phyloP scores from a whole-genome alignment of 257 asterid species.

The Jacaranda mimosifolia region DNA sequence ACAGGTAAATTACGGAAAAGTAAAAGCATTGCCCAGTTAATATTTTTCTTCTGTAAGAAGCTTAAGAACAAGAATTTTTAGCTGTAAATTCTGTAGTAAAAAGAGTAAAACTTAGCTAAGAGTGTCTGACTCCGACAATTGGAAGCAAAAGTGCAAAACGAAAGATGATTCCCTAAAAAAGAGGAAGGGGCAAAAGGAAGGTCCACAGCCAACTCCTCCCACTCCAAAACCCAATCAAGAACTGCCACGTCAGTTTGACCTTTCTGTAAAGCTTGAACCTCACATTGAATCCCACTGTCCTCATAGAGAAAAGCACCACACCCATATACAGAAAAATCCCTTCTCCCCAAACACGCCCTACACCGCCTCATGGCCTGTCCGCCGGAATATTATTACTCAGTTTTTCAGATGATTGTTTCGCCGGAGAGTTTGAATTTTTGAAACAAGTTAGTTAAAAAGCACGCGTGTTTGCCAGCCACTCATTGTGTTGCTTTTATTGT shows the following conservation, averaged over 20 bases:
- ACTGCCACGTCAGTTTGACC: slow-evolving; percentile 55
- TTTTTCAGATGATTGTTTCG: slow-evolving; percentile 22
- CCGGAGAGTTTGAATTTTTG: slow-evolving; percentile 34
- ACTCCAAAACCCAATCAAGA: slow-evolving; percentile 30
- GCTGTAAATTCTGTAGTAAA: not conserved
- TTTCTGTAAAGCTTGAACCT: slow-evolving; percentile 61
- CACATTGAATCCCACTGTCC: slow-evolving; percentile 49
- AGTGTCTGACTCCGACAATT: slow-evolving; percentile 33
- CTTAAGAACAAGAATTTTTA: too few species aligned
- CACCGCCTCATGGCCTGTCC: slow-evolving; percentile 55
- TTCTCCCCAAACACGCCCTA: slow-evolving; percentile 54
- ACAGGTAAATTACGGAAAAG: too few species aligned
- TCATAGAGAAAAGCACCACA: slow-evolving; percentile 31
- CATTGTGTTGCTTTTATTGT: slow-evolving; percentile 16
- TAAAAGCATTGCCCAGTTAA: too few species aligned
- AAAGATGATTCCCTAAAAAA: slow-evolving; percentile 10
- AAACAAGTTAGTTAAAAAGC: not conserved
- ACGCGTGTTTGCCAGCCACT: slow-evolving; percentile 9
- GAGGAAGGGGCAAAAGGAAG: slow-evolving; percentile 28
- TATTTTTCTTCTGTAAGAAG: too few species aligned
- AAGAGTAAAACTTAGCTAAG: not conserved
- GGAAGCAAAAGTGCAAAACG: slow-evolving; percentile 8
- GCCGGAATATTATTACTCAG: slow-evolving; percentile 49
- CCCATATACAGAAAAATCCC: slow-evolving; percentile 25
- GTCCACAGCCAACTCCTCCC: slow-evolving; percentile 40